phyloP scores from a whole-genome alignment of 495 filamentous ascomycete genomes.

The Chlorociboria aeruginascens region DNA sequence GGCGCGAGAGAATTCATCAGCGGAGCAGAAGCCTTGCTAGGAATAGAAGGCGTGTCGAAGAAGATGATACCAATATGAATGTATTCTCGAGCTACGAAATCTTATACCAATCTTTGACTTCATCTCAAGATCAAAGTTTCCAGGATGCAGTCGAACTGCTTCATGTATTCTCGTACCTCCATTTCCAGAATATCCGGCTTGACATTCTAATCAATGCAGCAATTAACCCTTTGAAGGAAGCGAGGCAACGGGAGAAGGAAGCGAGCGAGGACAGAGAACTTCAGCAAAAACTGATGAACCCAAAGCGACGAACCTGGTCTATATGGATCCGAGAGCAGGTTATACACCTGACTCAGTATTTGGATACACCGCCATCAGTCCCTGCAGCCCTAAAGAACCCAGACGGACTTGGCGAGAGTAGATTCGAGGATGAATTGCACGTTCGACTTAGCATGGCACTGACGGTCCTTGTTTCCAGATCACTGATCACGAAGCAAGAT shows the following conservation, averaged over 20 bases:
- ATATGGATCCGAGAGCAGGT: too few relatives aligned
- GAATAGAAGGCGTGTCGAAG: slow-evolving; percentile 4
- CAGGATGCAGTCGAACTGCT: slow-evolving; percentile 27
- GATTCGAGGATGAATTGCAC: too few relatives aligned
- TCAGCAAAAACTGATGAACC: not conserved
- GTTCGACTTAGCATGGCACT: not conserved
- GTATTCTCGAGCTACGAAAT: slow-evolving; percentile 30
- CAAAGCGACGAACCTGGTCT: not conserved
- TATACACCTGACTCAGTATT: not conserved
- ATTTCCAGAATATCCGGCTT: slow-evolving; percentile 24
- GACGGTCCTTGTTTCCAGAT: slow-evolving; percentile 20
- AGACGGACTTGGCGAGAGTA: too few relatives aligned
- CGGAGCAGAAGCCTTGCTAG: slow-evolving; percentile 1
- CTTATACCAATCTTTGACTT: slow-evolving; percentile 17
- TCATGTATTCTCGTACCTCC: slow-evolving; percentile 26
- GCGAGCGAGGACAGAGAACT: not conserved
- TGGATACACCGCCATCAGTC: slow-evolving; percentile 3
- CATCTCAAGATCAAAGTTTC: slow-evolving; percentile 1
- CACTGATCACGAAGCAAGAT: slow-evolving; percentile 21
- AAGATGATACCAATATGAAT: slow-evolving; percentile 18
- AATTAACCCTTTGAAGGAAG: slow-evolving; percentile 1
- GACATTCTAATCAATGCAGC: slow-evolving; percentile 20
- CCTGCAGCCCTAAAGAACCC: not conserved
- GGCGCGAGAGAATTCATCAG: too few relatives aligned
- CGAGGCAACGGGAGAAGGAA: not conserved